phyloP scores from a whole-genome alignment of 371 early-diverging fungal species.

The Mucor ambiguus region DNA sequence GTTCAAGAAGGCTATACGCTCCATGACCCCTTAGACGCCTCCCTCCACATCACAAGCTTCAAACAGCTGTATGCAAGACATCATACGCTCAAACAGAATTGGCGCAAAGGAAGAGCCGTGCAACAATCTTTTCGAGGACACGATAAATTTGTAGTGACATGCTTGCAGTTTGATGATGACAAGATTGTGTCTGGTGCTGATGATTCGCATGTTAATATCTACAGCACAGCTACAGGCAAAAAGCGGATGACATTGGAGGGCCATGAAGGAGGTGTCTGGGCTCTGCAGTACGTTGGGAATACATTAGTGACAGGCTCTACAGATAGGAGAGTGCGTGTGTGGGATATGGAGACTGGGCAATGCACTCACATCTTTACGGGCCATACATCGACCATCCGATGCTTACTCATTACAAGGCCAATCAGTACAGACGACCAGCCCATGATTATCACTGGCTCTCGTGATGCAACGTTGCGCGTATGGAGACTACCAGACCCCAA shows the following conservation, averaged over 20 bases:
- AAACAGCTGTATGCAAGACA: conserved; percentile 65
- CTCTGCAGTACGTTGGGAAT: conserved; percentile 85
- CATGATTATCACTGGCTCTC: conserved; percentile 94
- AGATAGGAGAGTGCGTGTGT: conserved; percentile 95
- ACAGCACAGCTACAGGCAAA: conserved; percentile 73
- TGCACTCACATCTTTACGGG: conserved; percentile 92
- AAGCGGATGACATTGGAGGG: conserved; percentile 66
- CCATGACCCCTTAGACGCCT: conserved; percentile 1
- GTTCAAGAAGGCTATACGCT: conserved; percentile 46
- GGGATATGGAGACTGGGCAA: conserved; percentile 91
- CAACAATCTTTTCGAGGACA: conserved; percentile 81
- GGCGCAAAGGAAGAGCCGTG: conserved; percentile 74
- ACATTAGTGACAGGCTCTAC: conserved; percentile 96
- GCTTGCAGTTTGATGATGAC: conserved; percentile 92
- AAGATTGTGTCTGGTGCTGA: conserved; percentile 94
- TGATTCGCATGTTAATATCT: conserved; percentile 86
- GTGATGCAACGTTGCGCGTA: conserved; percentile 94
- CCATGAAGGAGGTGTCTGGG: conserved; percentile 99
- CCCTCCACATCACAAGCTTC: conserved; percentile 22
- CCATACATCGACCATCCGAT: conserved; percentile 96
- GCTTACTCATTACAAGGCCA: conserved; percentile 85
- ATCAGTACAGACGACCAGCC: conserved; percentile 51
- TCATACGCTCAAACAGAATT: conserved; percentile 78
- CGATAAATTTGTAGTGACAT: conserved; percentile 87
- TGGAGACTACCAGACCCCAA: conserved; percentile 85